phyloP scores from a whole-genome alignment of 1,284 basidiomycete genomes.

The Rhodofomes roseus region DNA sequence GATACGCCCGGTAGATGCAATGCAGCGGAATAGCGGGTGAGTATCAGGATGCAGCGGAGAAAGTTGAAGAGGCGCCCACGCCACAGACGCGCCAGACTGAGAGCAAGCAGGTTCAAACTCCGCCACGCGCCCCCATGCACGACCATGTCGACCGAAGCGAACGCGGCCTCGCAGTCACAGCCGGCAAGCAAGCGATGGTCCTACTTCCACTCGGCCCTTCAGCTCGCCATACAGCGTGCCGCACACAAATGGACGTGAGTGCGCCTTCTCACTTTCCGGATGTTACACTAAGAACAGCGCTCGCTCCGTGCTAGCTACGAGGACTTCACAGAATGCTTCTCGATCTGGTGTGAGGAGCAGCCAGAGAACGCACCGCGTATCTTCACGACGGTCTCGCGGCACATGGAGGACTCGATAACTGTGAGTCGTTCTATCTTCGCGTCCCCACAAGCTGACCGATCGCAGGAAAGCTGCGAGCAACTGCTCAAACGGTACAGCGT shows the following conservation, averaged over 20 bases:
- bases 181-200: conserved; percentile 66
- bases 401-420: conserved; percentile 63
- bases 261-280: not conserved
- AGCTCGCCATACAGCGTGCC: conserved; percentile 70
- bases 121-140: conserved; percentile 9
- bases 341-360: conserved; percentile 69
- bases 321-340: conserved; percentile 75
- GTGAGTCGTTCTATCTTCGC: conserved; percentile 34
- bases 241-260: conserved; percentile 80
- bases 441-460: not conserved
- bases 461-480: conserved; percentile 42
- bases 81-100: conserved; percentile 11
- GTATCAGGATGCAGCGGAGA: not conserved
- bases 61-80: not conserved
- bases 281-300: not conserved
- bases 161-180: conserved; percentile 17
- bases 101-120: conserved; percentile 12
- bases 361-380: conserved; percentile 63
- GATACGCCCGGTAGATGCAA: too few species aligned
- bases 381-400: conserved; percentile 62
- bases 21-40: too few species aligned
- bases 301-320: conserved; percentile 48
- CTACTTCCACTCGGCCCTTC: conserved; percentile 70
- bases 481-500: conserved; percentile 62
- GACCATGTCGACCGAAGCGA: conserved; percentile 21